A percentile compares a stretch with the other conserved stretches of the same genome.
Evolutionary conservation across 495 filamentous ascomycete genomes (phyloP).

Genomic region (Apiosordaria backusii): DNA sequence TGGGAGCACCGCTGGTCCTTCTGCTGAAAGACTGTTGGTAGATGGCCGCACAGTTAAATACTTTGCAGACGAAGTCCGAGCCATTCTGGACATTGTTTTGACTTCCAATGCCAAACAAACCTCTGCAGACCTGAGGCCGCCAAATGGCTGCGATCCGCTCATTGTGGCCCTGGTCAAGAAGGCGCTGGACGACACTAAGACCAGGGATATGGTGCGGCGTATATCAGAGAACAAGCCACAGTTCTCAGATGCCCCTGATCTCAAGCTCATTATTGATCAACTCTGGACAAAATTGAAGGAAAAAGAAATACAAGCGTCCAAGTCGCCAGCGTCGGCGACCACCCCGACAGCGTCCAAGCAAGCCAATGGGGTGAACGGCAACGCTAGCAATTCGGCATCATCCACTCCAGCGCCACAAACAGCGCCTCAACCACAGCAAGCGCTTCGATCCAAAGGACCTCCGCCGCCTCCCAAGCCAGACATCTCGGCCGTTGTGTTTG

Average conservation of each 20-base stretch:
- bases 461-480: slow-evolving; percentile 53
- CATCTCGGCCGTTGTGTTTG: slow-evolving; percentile 73
- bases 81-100: slow-evolving; percentile 46
- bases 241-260: slow-evolving; percentile 43
- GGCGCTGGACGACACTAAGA: slow-evolving; percentile 38
- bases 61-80: slow-evolving; percentile 47
- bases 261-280: slow-evolving; percentile 41
- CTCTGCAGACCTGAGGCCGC: slow-evolving; percentile 38
- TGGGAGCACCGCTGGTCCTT: slow-evolving; percentile 37
- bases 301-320: slow-evolving; percentile 24
- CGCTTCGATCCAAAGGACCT: slow-evolving; percentile 52
- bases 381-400: slow-evolving; percentile 27
- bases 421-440: slow-evolving; percentile 35
- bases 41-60: slow-evolving; percentile 45
- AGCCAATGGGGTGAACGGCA: slow-evolving; percentile 22
- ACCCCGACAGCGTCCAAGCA: slow-evolving; percentile 5
- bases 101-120: slow-evolving; percentile 45
- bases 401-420: slow-evolving; percentile 28
- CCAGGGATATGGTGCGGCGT: slow-evolving; percentile 39
- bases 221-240: slow-evolving; percentile 40
- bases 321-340: slow-evolving; percentile 16
- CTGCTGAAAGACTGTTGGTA: slow-evolving; percentile 43
- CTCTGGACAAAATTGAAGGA: slow-evolving; percentile 32
- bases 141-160: slow-evolving; percentile 40
- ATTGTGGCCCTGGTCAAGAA: slow-evolving; percentile 43